phyloP scores from a whole-genome alignment of 164 flowering plant species.

The Santalum album region DNA sequence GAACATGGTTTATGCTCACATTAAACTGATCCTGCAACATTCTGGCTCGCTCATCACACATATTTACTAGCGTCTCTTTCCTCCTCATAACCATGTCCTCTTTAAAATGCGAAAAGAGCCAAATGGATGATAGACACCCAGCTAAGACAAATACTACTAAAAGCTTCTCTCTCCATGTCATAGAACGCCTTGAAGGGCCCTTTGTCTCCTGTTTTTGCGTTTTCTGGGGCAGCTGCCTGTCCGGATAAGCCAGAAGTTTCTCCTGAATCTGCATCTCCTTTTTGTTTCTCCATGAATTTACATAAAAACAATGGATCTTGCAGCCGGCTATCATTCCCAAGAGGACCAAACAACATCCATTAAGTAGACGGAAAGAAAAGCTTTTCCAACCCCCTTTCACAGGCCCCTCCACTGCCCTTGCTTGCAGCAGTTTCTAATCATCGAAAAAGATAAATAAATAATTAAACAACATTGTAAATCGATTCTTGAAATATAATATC shows the following conservation, averaged over 20 bases:
- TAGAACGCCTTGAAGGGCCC: slow-evolving; percentile 32
- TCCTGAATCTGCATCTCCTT: slow-evolving; percentile 12
- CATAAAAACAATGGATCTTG: slow-evolving; percentile 15
- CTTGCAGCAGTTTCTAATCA: slow-evolving; percentile 17
- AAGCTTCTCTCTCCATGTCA: slow-evolving; percentile 62
- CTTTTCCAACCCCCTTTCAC: slow-evolving; percentile 15
- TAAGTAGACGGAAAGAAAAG: slow-evolving; percentile 17
- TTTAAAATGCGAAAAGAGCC: slow-evolving; percentile 48
- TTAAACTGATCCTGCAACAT: slow-evolving; percentile 98
- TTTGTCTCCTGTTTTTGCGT: slow-evolving; percentile 29
- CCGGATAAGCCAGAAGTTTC: slow-evolving; percentile 17
- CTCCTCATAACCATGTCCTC: slow-evolving; percentile 30
- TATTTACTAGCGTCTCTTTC: slow-evolving; percentile 57
- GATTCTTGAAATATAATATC: too few species aligned
- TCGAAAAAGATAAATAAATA: slow-evolving; percentile 11
- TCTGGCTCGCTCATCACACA: slow-evolving; percentile 94
- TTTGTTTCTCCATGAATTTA: slow-evolving; percentile 18
- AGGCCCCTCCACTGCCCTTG: slow-evolving; percentile 5
- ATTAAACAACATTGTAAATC: too few species aligned
- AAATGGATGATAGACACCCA: slow-evolving; percentile 40
- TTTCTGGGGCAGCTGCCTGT: slow-evolving; percentile 18
- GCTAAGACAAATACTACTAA: slow-evolving; percentile 37
- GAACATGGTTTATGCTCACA: slow-evolving; percentile 95
- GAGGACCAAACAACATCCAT: slow-evolving; percentile 37
- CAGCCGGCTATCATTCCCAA: slow-evolving; percentile 30